Conservation (phyloP, 1,139 yeast genomes). For the Protomyces pachydermus region DNA sequence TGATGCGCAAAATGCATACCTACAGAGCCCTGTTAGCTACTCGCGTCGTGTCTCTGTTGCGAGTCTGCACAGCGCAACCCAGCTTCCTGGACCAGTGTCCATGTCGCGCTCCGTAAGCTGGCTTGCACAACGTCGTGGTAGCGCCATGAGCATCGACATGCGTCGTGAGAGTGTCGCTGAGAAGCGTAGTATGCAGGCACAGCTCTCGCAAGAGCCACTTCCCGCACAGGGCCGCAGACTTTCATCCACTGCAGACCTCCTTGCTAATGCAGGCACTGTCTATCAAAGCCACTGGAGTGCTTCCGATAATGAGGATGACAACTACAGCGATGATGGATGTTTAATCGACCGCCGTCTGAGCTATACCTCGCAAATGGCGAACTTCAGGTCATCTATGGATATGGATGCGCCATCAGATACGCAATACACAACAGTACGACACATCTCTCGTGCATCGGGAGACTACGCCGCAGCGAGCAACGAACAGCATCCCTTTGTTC, state of each 20-base stretch:
- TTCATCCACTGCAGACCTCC: neutral
- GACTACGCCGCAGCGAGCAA: neutral
- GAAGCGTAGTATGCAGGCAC: slow-evolving; percentile 1
- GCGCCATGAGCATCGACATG: slow-evolving; percentile 17
- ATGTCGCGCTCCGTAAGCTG: neutral
- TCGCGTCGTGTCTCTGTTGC: neutral
- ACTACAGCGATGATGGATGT: neutral
- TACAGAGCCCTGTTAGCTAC: neutral
- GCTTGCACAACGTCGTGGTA: slow-evolving; percentile 8
- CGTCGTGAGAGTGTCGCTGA: slow-evolving; percentile 24
- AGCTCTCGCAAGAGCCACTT: neutral
- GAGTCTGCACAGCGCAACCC: neutral
- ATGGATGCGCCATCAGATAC: neutral
- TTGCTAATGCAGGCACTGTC: neutral
- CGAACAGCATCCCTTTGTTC: neutral
- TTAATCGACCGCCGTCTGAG: neutral
- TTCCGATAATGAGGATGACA: neutral
- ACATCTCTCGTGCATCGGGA: neutral
- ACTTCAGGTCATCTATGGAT: neutral
- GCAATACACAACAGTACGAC: neutral
- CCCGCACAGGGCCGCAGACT: neutral
- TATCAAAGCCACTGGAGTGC: neutral
- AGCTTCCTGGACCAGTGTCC: neutral
- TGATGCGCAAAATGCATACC: neutral
- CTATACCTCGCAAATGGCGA: neutral